phyloP scores from a whole-genome alignment of 768 basidiomycete species.

The Lyophyllum decastes region DNA sequence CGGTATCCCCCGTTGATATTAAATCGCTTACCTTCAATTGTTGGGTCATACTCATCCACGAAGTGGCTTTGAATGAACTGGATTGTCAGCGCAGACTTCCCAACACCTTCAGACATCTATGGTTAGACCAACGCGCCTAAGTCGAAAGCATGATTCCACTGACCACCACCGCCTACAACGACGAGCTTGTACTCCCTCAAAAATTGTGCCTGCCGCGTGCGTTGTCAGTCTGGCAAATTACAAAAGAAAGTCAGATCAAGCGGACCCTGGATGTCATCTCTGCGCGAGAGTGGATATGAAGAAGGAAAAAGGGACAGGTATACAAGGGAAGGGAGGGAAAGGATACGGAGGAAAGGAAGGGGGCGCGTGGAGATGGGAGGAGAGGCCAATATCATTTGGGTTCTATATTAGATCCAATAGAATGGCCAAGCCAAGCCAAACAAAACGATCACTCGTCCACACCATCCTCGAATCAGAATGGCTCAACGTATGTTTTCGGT shows the following conservation, averaged over 20 bases:
- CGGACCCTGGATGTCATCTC: constrained; percentile 42
- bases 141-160: constrained; percentile 23
- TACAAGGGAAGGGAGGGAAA: constrained; percentile 2
- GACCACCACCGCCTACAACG: constrained; percentile 97
- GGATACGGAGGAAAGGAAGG: constrained; percentile 6
- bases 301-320: background rate
- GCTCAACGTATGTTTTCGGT: background rate
- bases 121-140: background rate
- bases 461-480: background rate
- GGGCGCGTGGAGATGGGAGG: constrained; percentile 12
- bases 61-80: constrained; percentile 98
- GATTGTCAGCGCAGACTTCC: constrained; percentile 90
- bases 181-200: constrained; percentile 98
- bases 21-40: constrained; percentile 74
- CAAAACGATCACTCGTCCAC: constrained; percentile 31
- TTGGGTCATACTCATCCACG: constrained; percentile 92
- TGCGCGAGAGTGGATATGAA: background rate
- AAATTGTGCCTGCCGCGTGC: constrained; percentile 69
- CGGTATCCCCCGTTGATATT: background rate
- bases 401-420: constrained; percentile 13
- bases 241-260: constrained; percentile 2
- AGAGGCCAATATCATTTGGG: background rate
- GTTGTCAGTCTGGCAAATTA: constrained; percentile 8
- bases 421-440: constrained; percentile 19
- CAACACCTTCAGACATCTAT: constrained; percentile 38